A percentile compares a stretch with the other conserved stretches of the same genome.
phyloP scores from a whole-genome alignment of 2,329 filamentous ascomycete genomes.

The Claviceps humidiphila region DNA sequence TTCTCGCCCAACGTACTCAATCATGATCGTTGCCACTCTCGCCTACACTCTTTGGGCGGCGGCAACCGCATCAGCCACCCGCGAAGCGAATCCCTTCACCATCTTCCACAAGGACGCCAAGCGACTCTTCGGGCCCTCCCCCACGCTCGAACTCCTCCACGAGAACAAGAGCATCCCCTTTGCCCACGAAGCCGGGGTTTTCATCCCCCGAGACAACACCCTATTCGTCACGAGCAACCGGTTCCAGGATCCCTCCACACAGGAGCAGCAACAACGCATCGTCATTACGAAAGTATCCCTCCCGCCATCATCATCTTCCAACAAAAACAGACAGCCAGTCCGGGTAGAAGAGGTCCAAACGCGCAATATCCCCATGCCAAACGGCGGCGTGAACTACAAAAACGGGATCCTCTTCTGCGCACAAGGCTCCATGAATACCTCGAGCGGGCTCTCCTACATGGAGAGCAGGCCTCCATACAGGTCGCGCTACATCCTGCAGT shows the following conservation, averaged over 20 bases:
- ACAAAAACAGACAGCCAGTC: neutral
- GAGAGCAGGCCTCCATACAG: slow-evolving; percentile 17
- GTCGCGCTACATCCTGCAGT: slow-evolving; percentile 18
- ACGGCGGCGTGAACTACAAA: slow-evolving; percentile 34
- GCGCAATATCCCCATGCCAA: slow-evolving; percentile 28
- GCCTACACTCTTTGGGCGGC: neutral
- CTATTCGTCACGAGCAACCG: slow-evolving; percentile 24
- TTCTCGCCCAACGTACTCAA: no score
- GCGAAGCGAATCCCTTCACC: neutral
- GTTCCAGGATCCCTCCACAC: slow-evolving; percentile 11
- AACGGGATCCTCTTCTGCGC: slow-evolving; percentile 27
- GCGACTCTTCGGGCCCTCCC: slow-evolving; percentile 20
- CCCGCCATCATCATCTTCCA: neutral
- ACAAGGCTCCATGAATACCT: slow-evolving; percentile 18
- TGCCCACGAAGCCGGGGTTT: slow-evolving; percentile 33
- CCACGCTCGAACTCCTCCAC: slow-evolving; percentile 23
- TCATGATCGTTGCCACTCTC: neutral
- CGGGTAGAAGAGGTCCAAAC: slow-evolving; percentile 21
- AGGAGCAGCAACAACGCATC: slow-evolving; percentile 12
- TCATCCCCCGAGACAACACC: slow-evolving; percentile 15
- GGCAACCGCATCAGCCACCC: neutral
- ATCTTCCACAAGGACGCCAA: slow-evolving; percentile 7
- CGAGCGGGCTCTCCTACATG: slow-evolving; percentile 21
- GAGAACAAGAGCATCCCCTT: slow-evolving; percentile 29
- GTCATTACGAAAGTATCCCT: slow-evolving; percentile 17